A percentile compares a stretch with the other conserved stretches of the same genome.
Conservation (phyloP, 1,284 basidiomycete genomes). For the Rhodotorula sp. region DNA sequence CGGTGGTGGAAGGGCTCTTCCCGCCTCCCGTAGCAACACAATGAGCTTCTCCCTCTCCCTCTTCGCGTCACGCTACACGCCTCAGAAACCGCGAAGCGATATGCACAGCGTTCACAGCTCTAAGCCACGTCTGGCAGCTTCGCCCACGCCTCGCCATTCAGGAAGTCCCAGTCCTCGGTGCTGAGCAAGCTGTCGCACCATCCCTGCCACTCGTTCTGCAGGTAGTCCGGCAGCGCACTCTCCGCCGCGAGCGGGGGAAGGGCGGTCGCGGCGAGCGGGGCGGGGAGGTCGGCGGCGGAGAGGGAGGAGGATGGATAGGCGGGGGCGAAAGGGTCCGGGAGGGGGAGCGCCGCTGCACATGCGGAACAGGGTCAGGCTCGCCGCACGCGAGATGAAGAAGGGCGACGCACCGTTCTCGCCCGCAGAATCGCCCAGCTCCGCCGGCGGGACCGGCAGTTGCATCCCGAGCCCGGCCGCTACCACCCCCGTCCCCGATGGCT, state of each 20-base stretch:
- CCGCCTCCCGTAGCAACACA: not conserved
- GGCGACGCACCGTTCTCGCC: too few species aligned
- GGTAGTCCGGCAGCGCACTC: too few species aligned
- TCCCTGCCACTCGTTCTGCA: constrained; percentile 2
- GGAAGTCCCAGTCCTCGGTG: not conserved
- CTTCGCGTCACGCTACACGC: too few species aligned
- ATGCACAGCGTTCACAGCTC: not conserved
- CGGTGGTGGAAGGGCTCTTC: not conserved
- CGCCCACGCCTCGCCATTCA: not conserved
- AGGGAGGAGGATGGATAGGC: too few species aligned
- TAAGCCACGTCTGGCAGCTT: not conserved
- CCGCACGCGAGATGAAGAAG: too few species aligned
- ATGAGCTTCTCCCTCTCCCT: not conserved
- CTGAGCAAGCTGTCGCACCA: not conserved
- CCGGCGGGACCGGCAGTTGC: too few species aligned
- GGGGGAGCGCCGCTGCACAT: too few species aligned
- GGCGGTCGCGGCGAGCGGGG: not conserved
- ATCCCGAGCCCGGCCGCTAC: too few species aligned
- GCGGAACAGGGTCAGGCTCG: too few species aligned
- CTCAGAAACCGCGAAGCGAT: not conserved
- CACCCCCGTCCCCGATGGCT: too few species aligned
- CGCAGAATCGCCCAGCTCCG: too few species aligned
- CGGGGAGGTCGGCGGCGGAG: not conserved
- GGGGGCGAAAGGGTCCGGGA: too few species aligned
- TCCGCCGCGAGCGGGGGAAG: not conserved